These are phyloP conservation scores for Macrolepiota albuminosa DNA, from an alignment of 768 basidiomycete genomes.

Conservation along the genomic window DNA sequence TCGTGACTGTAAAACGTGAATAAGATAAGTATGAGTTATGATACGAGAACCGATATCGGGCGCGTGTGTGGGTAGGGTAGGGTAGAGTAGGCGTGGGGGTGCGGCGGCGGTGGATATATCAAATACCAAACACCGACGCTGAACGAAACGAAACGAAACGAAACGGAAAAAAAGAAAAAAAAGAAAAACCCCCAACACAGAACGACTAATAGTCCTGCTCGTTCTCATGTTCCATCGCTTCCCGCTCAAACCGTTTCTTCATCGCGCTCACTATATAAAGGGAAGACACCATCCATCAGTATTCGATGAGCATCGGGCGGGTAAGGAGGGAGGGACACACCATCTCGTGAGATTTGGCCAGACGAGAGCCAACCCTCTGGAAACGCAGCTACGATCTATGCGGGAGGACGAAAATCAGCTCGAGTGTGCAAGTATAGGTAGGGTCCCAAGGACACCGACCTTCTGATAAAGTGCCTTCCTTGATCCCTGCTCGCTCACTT, in stretches of 20 bases:
- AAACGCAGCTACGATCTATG: slow-evolving; percentile 72
- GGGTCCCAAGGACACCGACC: slow-evolving; percentile 28
- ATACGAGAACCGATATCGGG: not conserved
- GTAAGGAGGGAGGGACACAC: slow-evolving; percentile 29
- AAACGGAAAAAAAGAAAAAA: not conserved
- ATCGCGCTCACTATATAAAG: slow-evolving; percentile 63
- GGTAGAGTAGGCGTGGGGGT: not conserved
- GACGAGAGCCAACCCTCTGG: slow-evolving; percentile 84
- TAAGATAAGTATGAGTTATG: not conserved
- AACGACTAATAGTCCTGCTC: not conserved
- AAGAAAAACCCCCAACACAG: not conserved
- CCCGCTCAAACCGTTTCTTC: slow-evolving; percentile 78
- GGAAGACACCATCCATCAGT: not conserved
- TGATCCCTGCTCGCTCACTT: slow-evolving; percentile 77
- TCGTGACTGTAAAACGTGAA: not conserved
- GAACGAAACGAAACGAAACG: not conserved
- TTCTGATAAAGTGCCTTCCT: slow-evolving; percentile 81
- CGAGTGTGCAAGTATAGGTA: not conserved
- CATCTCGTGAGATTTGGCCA: slow-evolving; percentile 83
- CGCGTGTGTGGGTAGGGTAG: not conserved
- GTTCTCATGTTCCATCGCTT: slow-evolving; percentile 56
- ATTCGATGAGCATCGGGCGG: not conserved
- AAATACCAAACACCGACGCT: not conserved
- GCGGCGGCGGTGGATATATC: not conserved
- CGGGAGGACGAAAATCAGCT: not conserved